phyloP scores from a whole-genome alignment of 2,329 filamentous ascomycete species.

The Sporothrix brunneoviolacea region DNA sequence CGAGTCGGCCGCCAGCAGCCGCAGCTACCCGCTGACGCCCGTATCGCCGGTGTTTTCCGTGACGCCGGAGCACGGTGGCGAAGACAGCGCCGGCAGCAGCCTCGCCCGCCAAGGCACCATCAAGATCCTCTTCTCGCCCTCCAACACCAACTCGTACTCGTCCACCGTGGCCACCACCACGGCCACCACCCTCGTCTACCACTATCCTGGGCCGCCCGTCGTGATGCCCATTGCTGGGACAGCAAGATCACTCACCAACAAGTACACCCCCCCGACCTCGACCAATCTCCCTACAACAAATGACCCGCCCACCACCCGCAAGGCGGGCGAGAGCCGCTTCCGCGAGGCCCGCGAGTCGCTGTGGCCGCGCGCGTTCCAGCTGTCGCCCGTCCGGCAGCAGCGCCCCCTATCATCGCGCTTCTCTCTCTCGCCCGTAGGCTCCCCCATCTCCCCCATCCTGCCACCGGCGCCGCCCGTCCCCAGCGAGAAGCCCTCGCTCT shows the following conservation, averaged over 20 bases:
- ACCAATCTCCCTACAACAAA: not conserved
- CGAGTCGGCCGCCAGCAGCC: constrained; percentile 4
- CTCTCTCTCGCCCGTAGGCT: not conserved
- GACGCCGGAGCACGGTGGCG: not conserved
- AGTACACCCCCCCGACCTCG: not conserved
- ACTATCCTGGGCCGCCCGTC: constrained; percentile 11
- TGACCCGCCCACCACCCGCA: not conserved
- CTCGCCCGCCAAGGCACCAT: constrained; percentile 9
- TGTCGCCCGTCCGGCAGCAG: constrained; percentile 13
- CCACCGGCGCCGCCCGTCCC: constrained; percentile 6
- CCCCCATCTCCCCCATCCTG: constrained; percentile 8
- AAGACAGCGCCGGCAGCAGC: not conserved
- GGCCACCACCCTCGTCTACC: not conserved
- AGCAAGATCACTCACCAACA: constrained; percentile 8
- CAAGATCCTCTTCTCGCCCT: constrained; percentile 14
- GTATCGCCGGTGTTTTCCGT: constrained; percentile 10
- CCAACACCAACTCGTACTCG: not conserved
- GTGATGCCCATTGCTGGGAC: constrained; percentile 16
- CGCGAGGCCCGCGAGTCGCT: constrained; percentile 12
- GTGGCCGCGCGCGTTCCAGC: constrained; percentile 12
- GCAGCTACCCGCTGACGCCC: not conserved
- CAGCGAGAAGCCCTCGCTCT: constrained; percentile 3
- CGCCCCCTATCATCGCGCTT: not conserved
- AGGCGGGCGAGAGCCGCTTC: constrained; percentile 9
- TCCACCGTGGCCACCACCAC: not conserved